phyloP scores from a whole-genome alignment of 148 eudicot species.

The Persicaria maculosa region DNA sequence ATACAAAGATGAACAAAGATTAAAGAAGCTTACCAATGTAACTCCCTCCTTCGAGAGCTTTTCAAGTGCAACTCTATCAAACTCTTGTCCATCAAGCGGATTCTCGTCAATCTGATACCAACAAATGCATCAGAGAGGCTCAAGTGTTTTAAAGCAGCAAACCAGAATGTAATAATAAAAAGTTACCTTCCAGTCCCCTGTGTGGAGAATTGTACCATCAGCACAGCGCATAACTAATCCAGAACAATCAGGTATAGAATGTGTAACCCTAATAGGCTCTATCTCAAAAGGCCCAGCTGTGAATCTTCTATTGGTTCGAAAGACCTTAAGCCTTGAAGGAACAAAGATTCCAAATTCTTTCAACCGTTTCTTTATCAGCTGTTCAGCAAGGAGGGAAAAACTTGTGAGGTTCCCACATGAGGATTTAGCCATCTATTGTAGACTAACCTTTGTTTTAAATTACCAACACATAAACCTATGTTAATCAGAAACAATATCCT shows the following conservation, averaged over 20 bases:
- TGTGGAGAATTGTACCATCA: conserved; percentile 96
- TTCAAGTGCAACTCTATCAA: conserved; percentile 84
- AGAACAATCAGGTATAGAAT: conserved; percentile 97
- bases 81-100: conserved; percentile 84
- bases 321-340: conserved; percentile 83
- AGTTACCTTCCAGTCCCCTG: conserved; percentile 99
- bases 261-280: conserved; percentile 93
- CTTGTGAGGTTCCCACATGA: not conserved
- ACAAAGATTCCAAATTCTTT: conserved; percentile 92
- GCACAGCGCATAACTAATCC: conserved; percentile 94
- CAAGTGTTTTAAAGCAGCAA: conserved; percentile 5
- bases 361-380: conserved; percentile 90
- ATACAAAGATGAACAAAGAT: not conserved
- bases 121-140: conserved; percentile 11
- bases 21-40: conserved; percentile 57
- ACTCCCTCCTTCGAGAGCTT: conserved; percentile 96
- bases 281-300: conserved; percentile 93
- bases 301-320: conserved; percentile 63
- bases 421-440: not conserved
- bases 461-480: no score
- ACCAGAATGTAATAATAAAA: conserved; percentile 13
- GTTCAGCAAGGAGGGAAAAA: conserved; percentile 21
- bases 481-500: no score
- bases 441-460: not conserved
- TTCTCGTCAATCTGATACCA: conserved; percentile 74